Evolutionary conservation across 257 asterid species (phyloP), one percentile per base, ranked within the genome.

Genomic region (Scutellaria galericulata): DNA sequence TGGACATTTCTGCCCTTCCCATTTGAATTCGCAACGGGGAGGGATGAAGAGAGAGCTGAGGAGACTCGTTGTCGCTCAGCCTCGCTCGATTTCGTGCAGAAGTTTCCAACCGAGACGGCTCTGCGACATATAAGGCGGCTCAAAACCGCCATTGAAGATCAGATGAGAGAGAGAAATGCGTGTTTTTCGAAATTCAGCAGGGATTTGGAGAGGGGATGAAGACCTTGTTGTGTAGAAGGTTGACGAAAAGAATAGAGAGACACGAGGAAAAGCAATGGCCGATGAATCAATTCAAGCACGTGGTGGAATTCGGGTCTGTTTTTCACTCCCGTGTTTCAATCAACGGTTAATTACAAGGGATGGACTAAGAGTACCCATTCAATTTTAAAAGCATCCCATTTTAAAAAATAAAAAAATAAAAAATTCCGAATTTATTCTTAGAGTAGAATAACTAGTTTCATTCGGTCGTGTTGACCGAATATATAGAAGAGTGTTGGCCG

Each of bases 1-100:
- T 88, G 98, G 66, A 93, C 91, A 60, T 83, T 85, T 79, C 95
- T 88, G 13, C 81, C 93, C 73, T 73, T 78, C 0, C 67, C 83
- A 7, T 76, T 77, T 0, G 82, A 70, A 39, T 47, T 63, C 10
- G 45, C 58, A 35, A 31, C 35, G 9, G 65, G 80, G 9, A 81
- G 39, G 13, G 86, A 77, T 7, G 89, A 81, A 27, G 83, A 84
- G 1, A 84, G 81, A 79, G 83, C 78, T 56, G 86, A 79, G 1
- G 83, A 73, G 47, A 44, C 80, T 65, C 71, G 37, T 27, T 22
- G 64, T 7, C 76, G 74, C 68, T 78, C 86, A 47, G 63, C 56
- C 40, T 77, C 77, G 46, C 75, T 24, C 2, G 81, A 71, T 75
- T 79, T 84, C 0, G 85, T 13, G 85, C 88, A 90, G 75, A 86